A percentile compares a stretch with the other conserved stretches of the same genome.
Conservation (phyloP, 805 yeast species). For the Ogataea polymorpha region DNA sequence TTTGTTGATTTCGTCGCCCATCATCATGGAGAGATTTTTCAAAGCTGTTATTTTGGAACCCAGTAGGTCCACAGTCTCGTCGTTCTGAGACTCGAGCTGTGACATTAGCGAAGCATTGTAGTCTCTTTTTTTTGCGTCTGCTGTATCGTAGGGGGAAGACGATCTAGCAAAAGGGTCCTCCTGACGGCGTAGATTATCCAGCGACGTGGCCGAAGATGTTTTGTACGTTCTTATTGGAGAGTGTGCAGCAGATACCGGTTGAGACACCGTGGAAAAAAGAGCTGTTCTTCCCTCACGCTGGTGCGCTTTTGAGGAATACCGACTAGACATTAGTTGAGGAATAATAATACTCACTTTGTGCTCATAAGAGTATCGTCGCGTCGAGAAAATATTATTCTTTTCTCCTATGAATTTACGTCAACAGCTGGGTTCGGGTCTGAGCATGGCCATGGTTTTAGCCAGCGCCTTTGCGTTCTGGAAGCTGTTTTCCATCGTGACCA, state of each 20-base stretch:
- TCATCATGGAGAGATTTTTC: constrained; percentile 51
- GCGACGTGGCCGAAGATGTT: constrained; percentile 13
- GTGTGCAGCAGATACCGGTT: constrained; percentile 15
- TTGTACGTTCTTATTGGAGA: constrained; percentile 12
- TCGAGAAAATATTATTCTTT: constrained; percentile 6
- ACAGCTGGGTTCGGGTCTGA: constrained; percentile 46
- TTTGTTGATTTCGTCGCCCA: constrained; percentile 60
- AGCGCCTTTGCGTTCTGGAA: constrained; percentile 94
- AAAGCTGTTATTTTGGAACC: constrained; percentile 51
- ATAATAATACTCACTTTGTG: constrained; percentile 16
- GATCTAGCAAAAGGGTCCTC: constrained; percentile 24
- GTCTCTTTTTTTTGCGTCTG: constrained; percentile 30
- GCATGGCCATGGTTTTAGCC: constrained; percentile 74
- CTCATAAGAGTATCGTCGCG: constrained; percentile 19
- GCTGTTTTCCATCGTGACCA: constrained; percentile 66
- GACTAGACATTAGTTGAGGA: constrained; percentile 20
- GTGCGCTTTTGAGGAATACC: constrained; percentile 31
- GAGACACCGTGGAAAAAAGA: constrained; percentile 21
- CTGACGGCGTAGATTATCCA: constrained; percentile 11
- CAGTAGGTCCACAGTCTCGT: constrained; percentile 54
- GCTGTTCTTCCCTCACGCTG: constrained; percentile 31
- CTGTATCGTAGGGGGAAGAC: constrained; percentile 42
- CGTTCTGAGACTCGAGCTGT: constrained; percentile 64
- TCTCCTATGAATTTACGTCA: constrained; percentile 28
- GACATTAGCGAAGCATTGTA: constrained; percentile 53